Conservation (phyloP, 2,329 filamentous ascomycete species). For the Trichoderma hamatum region DNA sequence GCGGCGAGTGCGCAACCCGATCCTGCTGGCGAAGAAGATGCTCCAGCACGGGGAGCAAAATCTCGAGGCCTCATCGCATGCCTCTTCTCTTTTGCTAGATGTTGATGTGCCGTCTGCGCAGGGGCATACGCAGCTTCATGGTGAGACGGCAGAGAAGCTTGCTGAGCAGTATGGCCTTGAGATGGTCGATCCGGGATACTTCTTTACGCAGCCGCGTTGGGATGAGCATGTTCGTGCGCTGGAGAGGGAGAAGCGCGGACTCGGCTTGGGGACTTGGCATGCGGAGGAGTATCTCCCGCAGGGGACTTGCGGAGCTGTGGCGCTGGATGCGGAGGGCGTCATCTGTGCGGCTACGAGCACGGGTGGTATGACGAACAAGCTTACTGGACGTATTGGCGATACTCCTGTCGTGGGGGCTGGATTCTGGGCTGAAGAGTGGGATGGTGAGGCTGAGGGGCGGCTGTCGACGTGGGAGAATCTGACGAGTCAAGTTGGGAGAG, state of each 20-base stretch:
- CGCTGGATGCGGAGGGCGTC: slow-evolving; percentile 74
- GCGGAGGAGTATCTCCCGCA: slow-evolving; percentile 72
- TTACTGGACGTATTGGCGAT: slow-evolving; percentile 82
- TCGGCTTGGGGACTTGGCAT: slow-evolving; percentile 57
- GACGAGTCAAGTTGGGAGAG: neutral
- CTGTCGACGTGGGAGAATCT: slow-evolving; percentile 28
- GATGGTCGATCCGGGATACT: slow-evolving; percentile 70
- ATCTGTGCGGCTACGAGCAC: slow-evolving; percentile 69
- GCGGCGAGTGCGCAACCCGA: slow-evolving; percentile 75
- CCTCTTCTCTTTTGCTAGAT: neutral
- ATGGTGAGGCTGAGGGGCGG: slow-evolving; percentile 41
- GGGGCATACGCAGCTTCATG: slow-evolving; percentile 71
- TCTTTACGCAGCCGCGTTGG: slow-evolving; percentile 78
- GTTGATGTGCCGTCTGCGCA: slow-evolving; percentile 57
- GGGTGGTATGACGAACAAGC: slow-evolving; percentile 86
- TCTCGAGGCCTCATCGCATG: slow-evolving; percentile 46
- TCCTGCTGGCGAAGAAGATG: slow-evolving; percentile 71
- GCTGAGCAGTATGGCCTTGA: slow-evolving; percentile 71
- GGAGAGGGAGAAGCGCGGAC: slow-evolving; percentile 50
- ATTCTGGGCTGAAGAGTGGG: slow-evolving; percentile 89
- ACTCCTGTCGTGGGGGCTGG: slow-evolving; percentile 83
- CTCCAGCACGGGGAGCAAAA: slow-evolving; percentile 68
- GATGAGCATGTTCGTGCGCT: slow-evolving; percentile 70
- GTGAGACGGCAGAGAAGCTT: slow-evolving; percentile 68
- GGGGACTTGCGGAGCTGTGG: slow-evolving; percentile 83